These are phyloP conservation scores for Phoma sp. DNA, from an alignment of 2,329 filamentous ascomycete species.

Conservation along the genomic window DNA sequence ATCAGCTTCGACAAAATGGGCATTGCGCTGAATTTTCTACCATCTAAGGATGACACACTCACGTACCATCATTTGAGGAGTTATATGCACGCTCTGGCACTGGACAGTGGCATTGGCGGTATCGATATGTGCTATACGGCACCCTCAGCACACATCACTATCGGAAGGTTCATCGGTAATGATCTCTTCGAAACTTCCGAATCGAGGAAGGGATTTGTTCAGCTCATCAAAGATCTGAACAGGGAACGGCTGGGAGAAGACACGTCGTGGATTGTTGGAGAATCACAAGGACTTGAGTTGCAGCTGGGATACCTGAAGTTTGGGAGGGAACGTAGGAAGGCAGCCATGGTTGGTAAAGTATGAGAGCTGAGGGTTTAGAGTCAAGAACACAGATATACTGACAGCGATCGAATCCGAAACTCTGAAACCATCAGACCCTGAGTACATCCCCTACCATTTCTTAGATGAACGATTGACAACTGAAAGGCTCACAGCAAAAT, in stretches of 20 bases:
- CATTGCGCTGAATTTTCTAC: conserved; percentile 22
- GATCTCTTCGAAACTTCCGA: conserved; percentile 10
- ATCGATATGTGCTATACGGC: conserved; percentile 26
- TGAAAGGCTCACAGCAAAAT: too few relatives aligned
- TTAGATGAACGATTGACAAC: too few relatives aligned
- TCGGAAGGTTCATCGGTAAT: conserved; percentile 19
- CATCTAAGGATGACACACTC: conserved; percentile 1
- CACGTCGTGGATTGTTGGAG: conserved; percentile 7
- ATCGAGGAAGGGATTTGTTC: conserved; percentile 8
- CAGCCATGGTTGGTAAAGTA: conserved; percentile 9
- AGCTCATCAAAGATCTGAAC: conserved; percentile 13
- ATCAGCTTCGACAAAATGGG: conserved; percentile 23
- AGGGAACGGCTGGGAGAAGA: not conserved
- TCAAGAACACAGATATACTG: too few relatives aligned
- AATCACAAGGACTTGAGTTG: conserved; percentile 13
- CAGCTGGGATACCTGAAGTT: conserved; percentile 22
- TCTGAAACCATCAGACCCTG: too few relatives aligned
- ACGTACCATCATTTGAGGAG: conserved; percentile 23
- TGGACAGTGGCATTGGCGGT: conserved; percentile 14
- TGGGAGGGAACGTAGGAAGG: conserved; percentile 14
- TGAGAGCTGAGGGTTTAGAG: not conserved
- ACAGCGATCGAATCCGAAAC: too few relatives aligned
- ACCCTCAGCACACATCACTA: conserved; percentile 19
- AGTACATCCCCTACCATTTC: too few relatives aligned
- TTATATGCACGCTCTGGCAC: conserved; percentile 18